Evolutionary conservation across 495 filamentous ascomycete species (phyloP).

Genomic region (Darksidea phi): DNA sequence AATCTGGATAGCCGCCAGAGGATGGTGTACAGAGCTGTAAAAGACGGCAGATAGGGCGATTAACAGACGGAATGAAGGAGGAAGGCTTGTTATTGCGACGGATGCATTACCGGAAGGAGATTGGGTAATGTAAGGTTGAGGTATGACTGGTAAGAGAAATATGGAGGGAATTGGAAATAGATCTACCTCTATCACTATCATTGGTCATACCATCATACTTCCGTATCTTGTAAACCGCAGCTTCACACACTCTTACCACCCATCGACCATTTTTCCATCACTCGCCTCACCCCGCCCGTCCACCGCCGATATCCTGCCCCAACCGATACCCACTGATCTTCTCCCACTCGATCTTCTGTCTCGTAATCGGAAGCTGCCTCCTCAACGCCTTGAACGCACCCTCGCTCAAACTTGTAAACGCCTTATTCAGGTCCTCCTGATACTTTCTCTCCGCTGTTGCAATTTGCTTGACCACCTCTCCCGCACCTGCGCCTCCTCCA

Average conservation of each 20-base stretch:
- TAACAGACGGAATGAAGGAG: too few relatives aligned
- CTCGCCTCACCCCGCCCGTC: slow-evolving; percentile 10
- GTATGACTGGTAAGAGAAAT: too few relatives aligned
- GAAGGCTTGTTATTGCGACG: too few relatives aligned
- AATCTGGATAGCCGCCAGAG: too few relatives aligned
- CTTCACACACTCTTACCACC: background rate
- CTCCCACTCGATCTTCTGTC: slow-evolving; percentile 99
- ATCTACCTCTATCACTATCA: background rate
- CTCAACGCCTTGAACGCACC: slow-evolving; percentile 91
- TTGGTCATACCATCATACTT: too few relatives aligned
- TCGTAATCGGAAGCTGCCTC: slow-evolving; percentile 89
- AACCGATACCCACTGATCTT: slow-evolving; percentile 94
- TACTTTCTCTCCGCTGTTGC: slow-evolving; percentile 81
- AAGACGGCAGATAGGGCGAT: too few relatives aligned
- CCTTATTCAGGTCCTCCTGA: slow-evolving; percentile 91
- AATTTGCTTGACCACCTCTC: slow-evolving; percentile 70
- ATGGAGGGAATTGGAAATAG: background rate
- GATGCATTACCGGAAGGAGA: background rate
- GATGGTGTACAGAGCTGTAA: too few relatives aligned
- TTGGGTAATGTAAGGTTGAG: background rate
- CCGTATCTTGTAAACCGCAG: background rate
- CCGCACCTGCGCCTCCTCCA: slow-evolving; percentile 57
- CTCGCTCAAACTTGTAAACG: slow-evolving; percentile 84
- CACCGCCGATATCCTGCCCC: slow-evolving; percentile 38
- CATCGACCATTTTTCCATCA: background rate